Percentiles rank a stretch among this genome's conserved stretches.
Evolutionary conservation across 2,329 filamentous ascomycete species (phyloP).

Genomic region (Epichloe baconii): DNA sequence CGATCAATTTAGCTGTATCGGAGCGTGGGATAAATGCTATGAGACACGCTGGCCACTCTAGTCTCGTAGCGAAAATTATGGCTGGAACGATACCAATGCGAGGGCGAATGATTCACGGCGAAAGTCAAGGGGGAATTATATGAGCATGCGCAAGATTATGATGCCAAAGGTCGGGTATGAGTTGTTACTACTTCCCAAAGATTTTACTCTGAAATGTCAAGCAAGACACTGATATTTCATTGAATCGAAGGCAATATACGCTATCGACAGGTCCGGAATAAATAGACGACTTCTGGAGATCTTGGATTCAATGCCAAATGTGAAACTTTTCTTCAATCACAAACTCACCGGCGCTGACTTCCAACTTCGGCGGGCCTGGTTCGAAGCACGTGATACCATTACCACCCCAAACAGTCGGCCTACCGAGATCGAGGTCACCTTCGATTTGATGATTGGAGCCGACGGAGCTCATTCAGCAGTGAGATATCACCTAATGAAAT

Average conservation of each 20-base stretch:
- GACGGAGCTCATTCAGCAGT: conserved; percentile 91
- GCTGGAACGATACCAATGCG: conserved; percentile 79
- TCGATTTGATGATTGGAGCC: conserved; percentile 87
- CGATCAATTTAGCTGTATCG: conserved; percentile 93
- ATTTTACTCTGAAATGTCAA: background rate
- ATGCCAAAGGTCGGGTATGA: conserved; percentile 69
- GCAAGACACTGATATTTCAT: conserved; percentile 4
- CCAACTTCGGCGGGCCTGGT: conserved; percentile 67
- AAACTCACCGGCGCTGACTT: conserved; percentile 89
- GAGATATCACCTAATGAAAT: conserved; percentile 94
- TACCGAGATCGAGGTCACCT: conserved; percentile 67
- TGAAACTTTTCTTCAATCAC: conserved; percentile 84
- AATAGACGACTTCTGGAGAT: conserved; percentile 78
- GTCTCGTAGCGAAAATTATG: conserved; percentile 62
- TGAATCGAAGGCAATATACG: conserved; percentile 57
- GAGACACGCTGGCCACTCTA: conserved; percentile 50
- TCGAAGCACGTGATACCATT: conserved; percentile 44
- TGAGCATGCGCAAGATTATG: conserved; percentile 80
- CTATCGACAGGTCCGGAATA: conserved; percentile 70
- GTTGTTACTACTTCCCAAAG: conserved; percentile 1
- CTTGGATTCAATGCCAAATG: conserved; percentile 73
- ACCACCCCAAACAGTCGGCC: conserved; percentile 29
- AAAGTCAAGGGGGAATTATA: conserved; percentile 50
- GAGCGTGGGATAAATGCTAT: conserved; percentile 89
- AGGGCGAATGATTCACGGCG: conserved; percentile 90